Evolutionary conservation across 495 filamentous ascomycete genomes (phyloP).

Genomic region (Tuber magnatum): DNA sequence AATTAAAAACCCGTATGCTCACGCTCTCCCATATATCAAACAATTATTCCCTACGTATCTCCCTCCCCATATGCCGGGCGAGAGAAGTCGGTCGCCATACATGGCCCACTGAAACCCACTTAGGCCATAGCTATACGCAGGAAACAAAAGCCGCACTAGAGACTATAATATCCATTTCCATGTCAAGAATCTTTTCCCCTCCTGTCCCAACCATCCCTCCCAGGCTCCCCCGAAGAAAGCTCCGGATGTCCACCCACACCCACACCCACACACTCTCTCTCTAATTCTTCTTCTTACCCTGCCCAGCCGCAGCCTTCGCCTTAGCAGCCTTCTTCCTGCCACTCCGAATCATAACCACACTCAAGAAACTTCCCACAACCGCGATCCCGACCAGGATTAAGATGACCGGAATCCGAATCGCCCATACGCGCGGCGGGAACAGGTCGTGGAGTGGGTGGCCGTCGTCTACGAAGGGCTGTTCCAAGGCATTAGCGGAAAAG

Average conservation of each 20-base stretch:
- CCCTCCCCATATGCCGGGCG: neutral
- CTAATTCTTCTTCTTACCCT: conserved; percentile 59
- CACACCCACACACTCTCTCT: neutral
- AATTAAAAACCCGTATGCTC: neutral
- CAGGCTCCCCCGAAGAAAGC: neutral
- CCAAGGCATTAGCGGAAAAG: conserved; percentile 14
- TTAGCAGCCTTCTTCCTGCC: conserved; percentile 95
- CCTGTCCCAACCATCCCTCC: neutral
- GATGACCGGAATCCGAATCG: conserved; percentile 95
- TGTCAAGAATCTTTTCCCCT: neutral
- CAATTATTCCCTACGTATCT: neutral
- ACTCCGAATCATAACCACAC: conserved; percentile 97
- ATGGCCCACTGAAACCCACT: neutral
- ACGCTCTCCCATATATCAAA: neutral
- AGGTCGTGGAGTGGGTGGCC: conserved; percentile 88
- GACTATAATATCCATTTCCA: neutral
- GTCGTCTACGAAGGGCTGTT: conserved; percentile 89
- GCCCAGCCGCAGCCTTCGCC: conserved; percentile 64
- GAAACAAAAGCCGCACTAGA: neutral
- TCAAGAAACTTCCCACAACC: conserved; percentile 91
- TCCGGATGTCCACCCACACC: neutral
- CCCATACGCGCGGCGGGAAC: conserved; percentile 97
- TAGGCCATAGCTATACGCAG: neutral
- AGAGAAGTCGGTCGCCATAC: neutral
- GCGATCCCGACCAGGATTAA: conserved; percentile 84